Evolutionary conservation across 1,284 basidiomycete species (phyloP).

Genomic region (Bjerkandera adusta): DNA sequence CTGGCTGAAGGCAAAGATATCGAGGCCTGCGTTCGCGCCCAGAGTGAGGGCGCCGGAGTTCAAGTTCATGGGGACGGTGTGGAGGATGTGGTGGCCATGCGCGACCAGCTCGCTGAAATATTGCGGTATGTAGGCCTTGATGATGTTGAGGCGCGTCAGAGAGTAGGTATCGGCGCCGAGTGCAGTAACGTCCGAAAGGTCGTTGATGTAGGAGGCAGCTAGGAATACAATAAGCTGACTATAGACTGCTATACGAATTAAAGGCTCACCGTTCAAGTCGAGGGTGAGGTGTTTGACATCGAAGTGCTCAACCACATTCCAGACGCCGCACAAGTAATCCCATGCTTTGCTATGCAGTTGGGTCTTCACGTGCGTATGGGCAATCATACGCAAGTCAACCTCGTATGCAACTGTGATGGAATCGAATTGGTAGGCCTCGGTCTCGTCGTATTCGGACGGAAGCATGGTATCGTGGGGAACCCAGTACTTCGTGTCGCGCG

Average conservation of each 20-base stretch:
- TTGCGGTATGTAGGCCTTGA: not conserved
- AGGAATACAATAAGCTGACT: not conserved
- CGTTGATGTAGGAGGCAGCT: constrained; percentile 6
- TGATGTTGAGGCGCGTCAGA: not conserved
- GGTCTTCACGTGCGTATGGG: not conserved
- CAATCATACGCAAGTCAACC: constrained; percentile 2
- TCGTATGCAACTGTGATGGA: constrained; percentile 4
- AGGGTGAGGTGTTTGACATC: constrained; percentile 8
- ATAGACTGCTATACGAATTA: not conserved
- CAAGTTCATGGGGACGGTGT: constrained; percentile 8
- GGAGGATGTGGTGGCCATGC: constrained; percentile 11
- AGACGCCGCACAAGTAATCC: too few species aligned
- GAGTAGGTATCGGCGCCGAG: not conserved
- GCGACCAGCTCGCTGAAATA: constrained; percentile 4
- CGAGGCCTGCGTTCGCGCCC: not conserved
- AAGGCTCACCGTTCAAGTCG: constrained; percentile 1
- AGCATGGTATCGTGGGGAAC: not conserved
- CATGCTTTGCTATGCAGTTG: not conserved
- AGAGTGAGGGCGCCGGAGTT: not conserved
- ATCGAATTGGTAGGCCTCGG: constrained; percentile 3
- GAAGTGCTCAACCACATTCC: not conserved
- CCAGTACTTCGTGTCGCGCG: constrained; percentile 1
- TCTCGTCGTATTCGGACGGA: not conserved
- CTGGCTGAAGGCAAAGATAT: constrained; percentile 4
- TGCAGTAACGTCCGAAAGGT: constrained; percentile 1